These are phyloP conservation scores for Debaryomyces hansenii DNA, from an alignment of 805 yeast genomes.

Conservation along the genomic window DNA sequence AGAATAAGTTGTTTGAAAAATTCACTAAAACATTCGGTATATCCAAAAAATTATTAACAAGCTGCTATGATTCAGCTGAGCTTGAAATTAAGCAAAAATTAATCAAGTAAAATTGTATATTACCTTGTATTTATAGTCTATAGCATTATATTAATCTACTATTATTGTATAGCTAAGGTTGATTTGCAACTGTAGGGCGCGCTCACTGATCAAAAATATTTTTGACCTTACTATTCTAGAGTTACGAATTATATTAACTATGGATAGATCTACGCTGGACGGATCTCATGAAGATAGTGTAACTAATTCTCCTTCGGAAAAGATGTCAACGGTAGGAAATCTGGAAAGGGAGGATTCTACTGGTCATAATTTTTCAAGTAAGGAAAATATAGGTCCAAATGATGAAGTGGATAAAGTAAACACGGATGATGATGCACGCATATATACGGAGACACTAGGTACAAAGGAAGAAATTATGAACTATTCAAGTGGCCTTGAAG, in stretches of 20 bases:
- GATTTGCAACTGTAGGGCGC: neutral
- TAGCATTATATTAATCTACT: neutral
- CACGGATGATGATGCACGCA: too few relatives aligned
- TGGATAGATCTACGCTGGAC: too few relatives aligned
- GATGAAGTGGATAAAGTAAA: too few relatives aligned
- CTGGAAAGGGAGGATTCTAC: too few relatives aligned
- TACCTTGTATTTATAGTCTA: neutral
- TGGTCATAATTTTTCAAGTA: too few relatives aligned
- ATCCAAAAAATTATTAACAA: constrained; percentile 3
- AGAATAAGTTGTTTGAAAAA: constrained; percentile 8
- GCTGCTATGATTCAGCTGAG: constrained; percentile 7
- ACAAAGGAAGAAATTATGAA: neutral
- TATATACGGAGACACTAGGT: too few relatives aligned
- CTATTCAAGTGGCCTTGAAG: neutral
- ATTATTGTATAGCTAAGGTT: neutral
- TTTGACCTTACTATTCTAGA: too few relatives aligned
- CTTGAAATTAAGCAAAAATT: constrained; percentile 4
- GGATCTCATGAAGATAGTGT: too few relatives aligned
- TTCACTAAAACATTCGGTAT: constrained; percentile 8
- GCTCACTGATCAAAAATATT: neutral
- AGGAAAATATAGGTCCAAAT: too few relatives aligned
- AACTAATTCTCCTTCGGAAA: too few relatives aligned
- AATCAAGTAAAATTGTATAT: neutral
- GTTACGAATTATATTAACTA: too few relatives aligned
- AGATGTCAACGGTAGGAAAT: too few relatives aligned